Percentiles rank a stretch among this genome's conserved stretches.
phyloP scores from a whole-genome alignment of 2,329 filamentous ascomycete genomes.

The Diaporthe citri region DNA sequence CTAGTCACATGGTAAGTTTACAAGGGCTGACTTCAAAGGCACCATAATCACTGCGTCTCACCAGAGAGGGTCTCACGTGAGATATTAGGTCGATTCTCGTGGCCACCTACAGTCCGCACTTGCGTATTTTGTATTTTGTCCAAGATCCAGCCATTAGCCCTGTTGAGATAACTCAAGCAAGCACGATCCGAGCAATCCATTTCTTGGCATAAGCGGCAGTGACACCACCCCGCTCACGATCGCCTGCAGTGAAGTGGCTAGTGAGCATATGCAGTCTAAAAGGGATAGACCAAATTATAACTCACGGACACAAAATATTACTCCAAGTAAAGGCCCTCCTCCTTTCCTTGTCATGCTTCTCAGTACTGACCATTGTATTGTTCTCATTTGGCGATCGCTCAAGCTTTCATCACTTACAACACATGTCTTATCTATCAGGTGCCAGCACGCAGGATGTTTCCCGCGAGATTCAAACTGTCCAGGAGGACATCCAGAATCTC shows the following conservation, averaged over 20 bases:
- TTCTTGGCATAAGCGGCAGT: background rate
- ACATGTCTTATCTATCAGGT: background rate
- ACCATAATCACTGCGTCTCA: background rate
- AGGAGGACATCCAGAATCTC: background rate
- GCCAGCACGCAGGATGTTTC: background rate
- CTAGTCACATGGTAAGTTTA: background rate
- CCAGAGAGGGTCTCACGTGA: constrained; percentile 4
- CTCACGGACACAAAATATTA: too few relatives aligned
- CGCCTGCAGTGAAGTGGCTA: background rate
- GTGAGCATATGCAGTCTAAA: background rate
- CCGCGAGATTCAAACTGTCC: background rate
- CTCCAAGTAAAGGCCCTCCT: background rate
- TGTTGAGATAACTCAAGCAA: background rate
- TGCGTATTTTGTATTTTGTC: too few relatives aligned
- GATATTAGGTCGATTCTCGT: background rate
- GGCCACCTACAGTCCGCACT: background rate
- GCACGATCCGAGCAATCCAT: background rate
- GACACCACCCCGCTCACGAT: background rate
- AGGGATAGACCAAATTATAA: background rate
- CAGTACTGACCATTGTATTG: background rate
- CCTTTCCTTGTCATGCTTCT: background rate
- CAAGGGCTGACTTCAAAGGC: background rate
- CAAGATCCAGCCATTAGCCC: background rate
- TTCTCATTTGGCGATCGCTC: background rate
- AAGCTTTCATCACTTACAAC: background rate